Percentiles rank a stretch among this genome's conserved stretches.
Evolutionary conservation across 2,329 filamentous ascomycete genomes (phyloP).

Genomic region (Exophiala lecanii-corni): DNA sequence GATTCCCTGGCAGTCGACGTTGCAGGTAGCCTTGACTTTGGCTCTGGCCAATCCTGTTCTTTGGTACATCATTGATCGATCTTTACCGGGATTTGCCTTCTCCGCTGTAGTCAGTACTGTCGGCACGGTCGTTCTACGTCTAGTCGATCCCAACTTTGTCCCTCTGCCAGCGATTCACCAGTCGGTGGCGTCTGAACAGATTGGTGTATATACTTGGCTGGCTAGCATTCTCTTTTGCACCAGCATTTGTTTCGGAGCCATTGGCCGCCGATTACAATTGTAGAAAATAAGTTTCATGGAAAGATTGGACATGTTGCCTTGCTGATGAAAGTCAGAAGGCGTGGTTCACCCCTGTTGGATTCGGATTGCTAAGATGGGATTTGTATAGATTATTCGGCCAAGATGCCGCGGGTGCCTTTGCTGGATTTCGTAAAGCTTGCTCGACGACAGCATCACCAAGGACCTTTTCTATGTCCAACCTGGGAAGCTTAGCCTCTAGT

Average conservation of each 20-base stretch:
- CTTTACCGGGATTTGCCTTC: conserved; percentile 75
- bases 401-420: conserved; percentile 38
- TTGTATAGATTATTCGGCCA: conserved; percentile 33
- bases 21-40: conserved; percentile 87
- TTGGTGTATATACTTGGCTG: conserved; percentile 75
- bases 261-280: conserved; percentile 65
- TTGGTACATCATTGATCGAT: conserved; percentile 95
- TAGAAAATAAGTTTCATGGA: conserved; percentile 8
- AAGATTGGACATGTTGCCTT: background rate
- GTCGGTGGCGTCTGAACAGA: conserved; percentile 42
- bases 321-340: conserved; percentile 20
- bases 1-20: conserved; percentile 86
- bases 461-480: conserved; percentile 40
- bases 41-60: conserved; percentile 87
- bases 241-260: conserved; percentile 92
- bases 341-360: conserved; percentile 27
- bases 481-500: conserved; percentile 29
- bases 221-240: conserved; percentile 92
- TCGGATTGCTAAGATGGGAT: conserved; percentile 26
- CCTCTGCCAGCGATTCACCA: conserved; percentile 55
- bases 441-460: conserved; percentile 40
- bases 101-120: conserved; percentile 67
- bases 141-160: conserved; percentile 72
- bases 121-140: conserved; percentile 69
- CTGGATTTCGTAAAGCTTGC: conserved; percentile 34